Base-by-base conservation (phyloP, 2,329 filamentous ascomycete species). In the Fusarium sp. region DNA sequence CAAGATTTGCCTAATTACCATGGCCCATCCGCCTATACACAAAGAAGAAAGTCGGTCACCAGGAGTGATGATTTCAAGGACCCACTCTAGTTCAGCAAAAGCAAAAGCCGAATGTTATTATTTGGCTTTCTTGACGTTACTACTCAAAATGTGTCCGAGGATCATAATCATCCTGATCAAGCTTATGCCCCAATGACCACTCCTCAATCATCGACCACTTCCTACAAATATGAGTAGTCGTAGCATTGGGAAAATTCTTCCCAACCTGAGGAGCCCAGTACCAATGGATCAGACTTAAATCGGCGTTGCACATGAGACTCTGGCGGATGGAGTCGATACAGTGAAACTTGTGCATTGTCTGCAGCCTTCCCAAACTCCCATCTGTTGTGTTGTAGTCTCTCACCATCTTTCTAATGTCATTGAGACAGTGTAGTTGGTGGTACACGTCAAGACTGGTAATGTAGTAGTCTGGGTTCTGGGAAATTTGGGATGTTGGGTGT, bases 361-460 rank as follows among this genome's bases (percentile, higher is more conserved):
- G 46, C 3, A 56, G 17, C 10, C 22, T 52, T 1, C 11, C 54
- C 7, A 57, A 11, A 2, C 7, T 35, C 5, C 7, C 32, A 5
- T 32, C 39, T 14, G 54, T 57, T 2, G 37, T 37, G 22, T 51
- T 56, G 10, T 22, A 56, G 14, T 56, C 46, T 27, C 46, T 43
- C 19, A 52, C 23, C 35, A 56, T n/a, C 22, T 52, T 56, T 41
- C 54, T 47, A 4, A 56, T 51, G 14, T 56, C 39, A 7, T 44
- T 56, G 9, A 52, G 54, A 8, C 54, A 56, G 22, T 56, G 54
- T 0, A 56, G 39, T 43, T 56, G 46, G 14, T 51, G 54, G 7
- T 56, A 56, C 7, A 56, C 46, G n/a, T 56, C 46, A 8, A 56
- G 30, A 11, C 54, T 56, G 14, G 54, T 52, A 6, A 56, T 52